Conservation (phyloP, 2,329 filamentous ascomycete genomes). For the Cadophora luteo-olivacea region DNA sequence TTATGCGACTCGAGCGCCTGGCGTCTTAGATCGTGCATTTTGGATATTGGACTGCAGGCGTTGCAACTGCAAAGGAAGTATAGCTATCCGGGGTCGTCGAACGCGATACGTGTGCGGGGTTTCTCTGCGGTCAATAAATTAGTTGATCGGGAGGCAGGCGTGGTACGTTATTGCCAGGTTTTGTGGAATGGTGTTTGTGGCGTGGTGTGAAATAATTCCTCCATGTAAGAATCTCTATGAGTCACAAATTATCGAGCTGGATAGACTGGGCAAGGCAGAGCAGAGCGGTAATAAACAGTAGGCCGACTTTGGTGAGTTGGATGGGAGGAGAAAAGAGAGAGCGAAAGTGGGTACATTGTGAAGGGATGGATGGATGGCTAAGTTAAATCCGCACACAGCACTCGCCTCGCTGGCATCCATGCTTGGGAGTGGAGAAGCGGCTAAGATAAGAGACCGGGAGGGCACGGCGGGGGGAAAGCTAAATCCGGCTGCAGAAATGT, state of each 20-base stretch:
- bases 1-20: conserved; percentile 64
- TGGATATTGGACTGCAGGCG: conserved; percentile 11
- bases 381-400: neutral
- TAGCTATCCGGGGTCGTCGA: conserved; percentile 4
- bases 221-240: conserved; percentile 27
- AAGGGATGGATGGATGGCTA: neutral
- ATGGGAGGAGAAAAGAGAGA: conserved; percentile 2
- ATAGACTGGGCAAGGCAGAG: neutral
- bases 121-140: conserved; percentile 12
- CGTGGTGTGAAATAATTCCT: conserved; percentile 29
- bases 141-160: conserved; percentile 6
- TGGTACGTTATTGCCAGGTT: conserved; percentile 33
- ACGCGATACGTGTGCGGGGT: conserved; percentile 32
- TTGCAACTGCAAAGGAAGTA: neutral
- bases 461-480: neutral
- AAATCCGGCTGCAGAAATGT: conserved; percentile 6
- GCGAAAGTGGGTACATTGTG: neutral
- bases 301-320: neutral
- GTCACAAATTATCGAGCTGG: conserved; percentile 16
- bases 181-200: conserved; percentile 30
- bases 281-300: neutral
- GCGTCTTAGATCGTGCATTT: conserved; percentile 56
- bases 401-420: neutral
- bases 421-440: conserved; percentile 17
- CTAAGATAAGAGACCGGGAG: conserved; percentile 11